Percentiles rank a stretch among this genome's conserved stretches.
Conservation (phyloP, 352 stramenopile genomes). For the Pythium scleroteichum region DNA sequence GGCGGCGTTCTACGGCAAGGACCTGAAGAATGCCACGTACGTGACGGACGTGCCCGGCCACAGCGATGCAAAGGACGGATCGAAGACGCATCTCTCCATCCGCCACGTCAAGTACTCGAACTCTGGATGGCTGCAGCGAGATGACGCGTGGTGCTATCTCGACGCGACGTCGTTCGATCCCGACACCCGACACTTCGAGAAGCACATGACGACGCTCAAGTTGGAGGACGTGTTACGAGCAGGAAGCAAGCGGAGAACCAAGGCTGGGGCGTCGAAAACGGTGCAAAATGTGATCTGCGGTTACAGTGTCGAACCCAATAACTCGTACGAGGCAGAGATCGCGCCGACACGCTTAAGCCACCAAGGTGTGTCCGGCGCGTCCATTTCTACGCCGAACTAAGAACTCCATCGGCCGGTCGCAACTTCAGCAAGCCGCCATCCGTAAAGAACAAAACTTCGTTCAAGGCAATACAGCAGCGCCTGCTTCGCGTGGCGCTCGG, state of each 20-base stretch:
- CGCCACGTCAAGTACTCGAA: constrained; percentile 15
- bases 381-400: constrained; percentile 22
- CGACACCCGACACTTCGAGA: constrained; percentile 7
- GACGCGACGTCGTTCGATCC: constrained; percentile 3
- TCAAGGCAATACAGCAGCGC: constrained; percentile 2
- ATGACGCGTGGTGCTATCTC: constrained; percentile 27
- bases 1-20: constrained; percentile 8
- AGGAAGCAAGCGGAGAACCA: background rate
- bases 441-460: background rate
- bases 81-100: constrained; percentile 4
- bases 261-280: background rate
- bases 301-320: constrained; percentile 4
- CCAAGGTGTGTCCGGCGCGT: background rate
- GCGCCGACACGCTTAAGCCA: background rate
- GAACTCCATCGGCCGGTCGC: background rate
- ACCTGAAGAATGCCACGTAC: constrained; percentile 18
- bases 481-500: constrained; percentile 11
- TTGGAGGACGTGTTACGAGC: constrained; percentile 3
- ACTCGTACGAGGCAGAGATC: background rate
- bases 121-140: constrained; percentile 2
- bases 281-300: constrained; percentile 10
- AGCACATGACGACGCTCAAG: constrained; percentile 14
- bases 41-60: background rate
- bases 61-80: background rate
- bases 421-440: background rate